Evolutionary conservation across 768 basidiomycete genomes (phyloP), one percentile per base, ranked within the genome.

Genomic region (Lactarius sp.): DNA sequence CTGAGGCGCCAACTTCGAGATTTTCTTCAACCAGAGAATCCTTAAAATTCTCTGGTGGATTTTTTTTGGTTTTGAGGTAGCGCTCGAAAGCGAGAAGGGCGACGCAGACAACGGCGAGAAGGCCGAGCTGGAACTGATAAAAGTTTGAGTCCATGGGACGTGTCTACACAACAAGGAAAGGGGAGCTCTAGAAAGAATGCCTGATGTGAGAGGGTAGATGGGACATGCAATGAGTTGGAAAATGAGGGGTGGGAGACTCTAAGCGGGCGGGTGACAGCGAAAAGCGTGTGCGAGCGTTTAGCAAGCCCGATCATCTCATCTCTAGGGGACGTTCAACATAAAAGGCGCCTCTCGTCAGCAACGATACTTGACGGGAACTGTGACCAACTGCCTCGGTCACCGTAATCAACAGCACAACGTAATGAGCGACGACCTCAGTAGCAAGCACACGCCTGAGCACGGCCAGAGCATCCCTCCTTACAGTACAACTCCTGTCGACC

Each of bases 51-150:
- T 49, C 56, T 8, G 22, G 13, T 16, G 60, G 33, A 37, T 39
- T 33, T 51, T 52, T 69, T 47, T 67, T 68, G 2, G 64, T 36
- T 13, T 68, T 62, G 20, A 71, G 37, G 55, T 71, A 69, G 22
- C 67, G 68, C 47, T 73, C 70, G 6, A 71, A 36, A 1, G 68
- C 39, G 10, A 72, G 18, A 47, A 69, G 54, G 44, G 60, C 12
- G 33, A 61, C 4, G 56, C 70, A 73, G 39, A 69, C 31, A 5
- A 58, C 14, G 10, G 66, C 39, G 9, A 75, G 68, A 49, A 71
- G 22, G 22, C 62, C 52, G 41, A 75, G 69, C 58, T 75, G 74
- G 54, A 52, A 68, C 50, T 75, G 69, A 60, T 75, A 75, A 64
- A 74, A 75, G 12, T 41, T 51, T 18, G 54, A 9, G 20, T 46